phyloP scores from a whole-genome alignment of 345 rosid genomes.

The Isatis tinctoria region DNA sequence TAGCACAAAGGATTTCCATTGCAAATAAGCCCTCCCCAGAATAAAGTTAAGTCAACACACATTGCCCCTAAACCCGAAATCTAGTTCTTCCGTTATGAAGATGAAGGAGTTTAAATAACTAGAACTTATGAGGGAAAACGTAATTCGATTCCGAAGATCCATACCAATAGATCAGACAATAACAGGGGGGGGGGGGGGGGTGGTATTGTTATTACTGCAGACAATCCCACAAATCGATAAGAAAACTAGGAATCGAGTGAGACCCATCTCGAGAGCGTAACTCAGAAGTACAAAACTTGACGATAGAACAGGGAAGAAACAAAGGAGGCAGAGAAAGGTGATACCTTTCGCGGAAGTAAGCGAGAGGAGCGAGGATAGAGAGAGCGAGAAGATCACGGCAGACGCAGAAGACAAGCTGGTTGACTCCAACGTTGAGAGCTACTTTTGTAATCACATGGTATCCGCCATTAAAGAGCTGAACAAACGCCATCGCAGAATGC shows the following conservation, averaged over 20 bases:
- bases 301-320: no score
- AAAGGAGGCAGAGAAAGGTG: not conserved
- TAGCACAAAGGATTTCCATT: not conserved
- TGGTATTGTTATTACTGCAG: not conserved
- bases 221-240: not conserved
- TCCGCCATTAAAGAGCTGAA: constrained; percentile 83
- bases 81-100: not conserved
- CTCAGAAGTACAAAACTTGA: not conserved
- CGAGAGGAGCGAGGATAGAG: constrained; percentile 79
- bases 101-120: not conserved
- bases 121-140: not conserved
- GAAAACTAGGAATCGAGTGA: not conserved
- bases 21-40: not conserved
- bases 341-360: constrained; percentile 84
- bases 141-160: not conserved
- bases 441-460: constrained; percentile 96
- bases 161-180: not conserved
- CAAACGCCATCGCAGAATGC: constrained; percentile 79
- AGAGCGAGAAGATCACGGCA: constrained; percentile 91
- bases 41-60: not conserved
- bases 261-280: not conserved
- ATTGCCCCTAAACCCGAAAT: constrained; percentile 10
- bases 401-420: constrained; percentile 95
- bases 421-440: constrained; percentile 91
- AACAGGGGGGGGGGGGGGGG: not conserved